Conservation (phyloP, 2,329 filamentous ascomycete genomes). For the Pseudogymnoascus sp. region DNA sequence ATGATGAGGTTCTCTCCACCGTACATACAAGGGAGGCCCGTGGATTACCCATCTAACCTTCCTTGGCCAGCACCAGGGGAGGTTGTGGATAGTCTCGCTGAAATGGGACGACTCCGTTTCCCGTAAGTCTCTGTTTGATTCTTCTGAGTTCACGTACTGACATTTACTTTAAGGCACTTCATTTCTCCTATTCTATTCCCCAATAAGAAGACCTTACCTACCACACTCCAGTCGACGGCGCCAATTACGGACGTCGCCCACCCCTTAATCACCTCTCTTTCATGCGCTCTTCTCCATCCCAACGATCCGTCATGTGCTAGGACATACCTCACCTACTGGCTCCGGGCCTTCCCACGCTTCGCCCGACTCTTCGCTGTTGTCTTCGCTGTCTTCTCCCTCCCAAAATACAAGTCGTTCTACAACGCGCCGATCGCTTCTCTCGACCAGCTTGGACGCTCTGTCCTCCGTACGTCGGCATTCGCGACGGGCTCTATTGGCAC, state of each 20-base stretch:
- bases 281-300: slow-evolving; percentile 85
- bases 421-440: slow-evolving; percentile 59
- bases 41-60: slow-evolving; percentile 55
- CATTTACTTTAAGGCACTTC: slow-evolving; percentile 50
- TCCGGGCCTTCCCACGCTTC: slow-evolving; percentile 71
- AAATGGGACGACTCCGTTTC: slow-evolving; percentile 77
- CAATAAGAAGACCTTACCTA: slow-evolving; percentile 55
- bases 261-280: slow-evolving; percentile 74
- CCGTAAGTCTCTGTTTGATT: slow-evolving; percentile 48
- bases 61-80: slow-evolving; percentile 69
- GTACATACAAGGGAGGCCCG: slow-evolving; percentile 69
- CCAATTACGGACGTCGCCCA: slow-evolving; percentile 80
- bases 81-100: slow-evolving; percentile 71
- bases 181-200: slow-evolving; percentile 84
- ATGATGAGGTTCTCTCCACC: slow-evolving; percentile 63
- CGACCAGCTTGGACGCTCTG: slow-evolving; percentile 56
- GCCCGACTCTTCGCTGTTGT: slow-evolving; percentile 70
- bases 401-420: slow-evolving; percentile 60
- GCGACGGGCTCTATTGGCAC: slow-evolving; percentile 77
- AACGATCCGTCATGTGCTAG: slow-evolving; percentile 79
- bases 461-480: slow-evolving; percentile 69
- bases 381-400: slow-evolving; percentile 59
- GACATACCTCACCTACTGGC: slow-evolving; percentile 81
- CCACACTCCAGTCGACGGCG: slow-evolving; percentile 58
- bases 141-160: slow-evolving; percentile 11